Conservation (phyloP, 1,284 basidiomycete genomes). For the Athelia sp. region DNA sequence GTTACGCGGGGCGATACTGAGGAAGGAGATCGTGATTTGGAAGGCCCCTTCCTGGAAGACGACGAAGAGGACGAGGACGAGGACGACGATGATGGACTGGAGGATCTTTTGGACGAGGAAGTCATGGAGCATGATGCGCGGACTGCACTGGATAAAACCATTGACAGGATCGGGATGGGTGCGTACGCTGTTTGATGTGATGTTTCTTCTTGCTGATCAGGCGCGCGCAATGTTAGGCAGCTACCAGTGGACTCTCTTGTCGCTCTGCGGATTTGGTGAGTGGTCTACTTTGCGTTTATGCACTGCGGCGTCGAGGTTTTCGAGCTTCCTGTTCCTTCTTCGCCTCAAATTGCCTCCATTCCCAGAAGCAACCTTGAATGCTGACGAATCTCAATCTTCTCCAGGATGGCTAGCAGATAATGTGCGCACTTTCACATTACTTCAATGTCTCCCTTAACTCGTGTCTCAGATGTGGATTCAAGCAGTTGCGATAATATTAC, state of each 20-base stretch:
- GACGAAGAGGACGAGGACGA: slow-evolving; percentile 25
- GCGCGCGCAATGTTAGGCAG: slow-evolving; percentile 44
- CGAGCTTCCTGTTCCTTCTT: no score
- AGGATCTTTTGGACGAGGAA: slow-evolving; percentile 25
- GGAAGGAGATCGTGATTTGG: no score
- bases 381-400: background rate
- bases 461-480: slow-evolving; percentile 81
- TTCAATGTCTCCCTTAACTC: slow-evolving; percentile 22
- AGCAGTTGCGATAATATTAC: slow-evolving; percentile 86
- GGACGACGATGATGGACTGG: slow-evolving; percentile 34
- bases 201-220: no score
- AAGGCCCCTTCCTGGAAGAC: background rate
- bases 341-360: no score
- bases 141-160: slow-evolving; percentile 78
- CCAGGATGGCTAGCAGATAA: slow-evolving; percentile 85
- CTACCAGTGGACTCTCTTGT: slow-evolving; percentile 79
- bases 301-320: no score
- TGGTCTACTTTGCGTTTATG: no score
- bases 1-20: no score
- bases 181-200: no score
- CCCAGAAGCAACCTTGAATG: no score
- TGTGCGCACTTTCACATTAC: slow-evolving; percentile 36
- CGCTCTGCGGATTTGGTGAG: slow-evolving; percentile 83
- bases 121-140: slow-evolving; percentile 41
- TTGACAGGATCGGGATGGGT: slow-evolving; percentile 91